phyloP scores from a whole-genome alignment of 352 stramenopile species.

The Globisporangium radiosum region DNA sequence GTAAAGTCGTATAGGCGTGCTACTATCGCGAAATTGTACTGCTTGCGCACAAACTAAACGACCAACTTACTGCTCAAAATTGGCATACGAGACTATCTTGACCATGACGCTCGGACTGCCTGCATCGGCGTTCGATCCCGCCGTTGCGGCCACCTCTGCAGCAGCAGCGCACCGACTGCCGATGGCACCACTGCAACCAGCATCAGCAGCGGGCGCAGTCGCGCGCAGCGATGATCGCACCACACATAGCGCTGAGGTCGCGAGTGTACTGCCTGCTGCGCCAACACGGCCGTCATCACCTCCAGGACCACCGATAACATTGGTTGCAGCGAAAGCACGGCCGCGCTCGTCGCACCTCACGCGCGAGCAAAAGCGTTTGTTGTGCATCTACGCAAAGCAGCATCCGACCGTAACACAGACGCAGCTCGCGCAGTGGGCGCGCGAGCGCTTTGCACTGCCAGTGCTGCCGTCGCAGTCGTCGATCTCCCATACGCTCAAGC shows the following conservation, averaged over 20 bases:
- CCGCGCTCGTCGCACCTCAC: background rate
- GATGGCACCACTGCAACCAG: background rate
- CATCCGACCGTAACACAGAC: slow-evolving; percentile 67
- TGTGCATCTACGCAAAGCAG: slow-evolving; percentile 28
- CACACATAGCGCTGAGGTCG: background rate
- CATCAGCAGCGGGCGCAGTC: background rate
- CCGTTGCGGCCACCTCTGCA: background rate
- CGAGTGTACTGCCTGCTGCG: background rate
- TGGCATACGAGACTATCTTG: too few relatives aligned
- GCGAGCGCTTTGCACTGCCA: slow-evolving; percentile 52
- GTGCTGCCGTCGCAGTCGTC: slow-evolving; percentile 70
- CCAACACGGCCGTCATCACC: background rate
- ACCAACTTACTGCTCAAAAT: too few relatives aligned
- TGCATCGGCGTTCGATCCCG: background rate
- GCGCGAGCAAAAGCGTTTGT: slow-evolving; percentile 24
- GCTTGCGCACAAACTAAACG: too few relatives aligned
- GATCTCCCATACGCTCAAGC: slow-evolving; percentile 81
- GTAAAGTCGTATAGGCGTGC: too few relatives aligned
- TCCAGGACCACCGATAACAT: background rate
- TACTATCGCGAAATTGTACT: too few relatives aligned
- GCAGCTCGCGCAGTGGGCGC: slow-evolving; percentile 68
- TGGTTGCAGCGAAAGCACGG: background rate
- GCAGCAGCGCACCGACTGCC: background rate
- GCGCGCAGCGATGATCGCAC: background rate
- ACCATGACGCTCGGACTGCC: background rate